Evolutionary conservation across 2,329 filamentous ascomycete genomes (phyloP), one percentile per base, ranked within the genome.

Genomic region (Ambrosiella cleistominuta): DNA sequence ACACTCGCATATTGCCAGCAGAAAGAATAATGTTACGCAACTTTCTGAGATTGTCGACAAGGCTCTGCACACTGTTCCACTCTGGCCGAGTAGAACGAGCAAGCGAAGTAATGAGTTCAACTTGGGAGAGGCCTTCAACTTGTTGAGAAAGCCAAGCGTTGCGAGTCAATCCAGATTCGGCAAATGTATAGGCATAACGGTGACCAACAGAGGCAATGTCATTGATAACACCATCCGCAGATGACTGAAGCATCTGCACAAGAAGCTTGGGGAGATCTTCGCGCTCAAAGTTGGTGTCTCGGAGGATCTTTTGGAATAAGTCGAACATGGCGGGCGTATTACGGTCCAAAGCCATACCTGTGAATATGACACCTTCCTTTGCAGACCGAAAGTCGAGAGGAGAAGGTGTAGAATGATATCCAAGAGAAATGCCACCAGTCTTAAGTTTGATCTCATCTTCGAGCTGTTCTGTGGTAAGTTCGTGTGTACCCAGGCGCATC

Each of bases 391-490:
- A 81, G 63, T 91, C 80, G 1, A 77, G 77, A 0, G 91, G 88
- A 1, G 83, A 88, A 0, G 90, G 80, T 0, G 85, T 82, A n/a
- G 85, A 80, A 70, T 94, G 86, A 64, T 95, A 90, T 1, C 85
- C 83, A 13, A 94, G 82, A 2, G 83, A 86, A 42, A 98, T 80
- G 8, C 93, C 93, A 17, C 93, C 93, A 1, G 93, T 97, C 72
- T 94, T 95, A 37, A 97, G 77, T 69, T 97, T 97, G 69, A 98
- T 96, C 58, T 90, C 71, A 66, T 97, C 93, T 69, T 98, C 93
- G 56, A 97, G 79, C 68, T 96, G 83, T 68, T 96, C 93, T 85
- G 95, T 96, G 0, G 83, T 82, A 76, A 86, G 86, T 61, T 83
- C 80, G 64, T 85, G 86, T 1, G 91, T 98, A 12, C 93, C 93